A percentile compares a stretch with the other conserved stretches of the same genome.
These are phyloP conservation scores for Thalassiosira mediterranea DNA, from an alignment of 352 stramenopile species.

Conservation along the genomic window DNA sequence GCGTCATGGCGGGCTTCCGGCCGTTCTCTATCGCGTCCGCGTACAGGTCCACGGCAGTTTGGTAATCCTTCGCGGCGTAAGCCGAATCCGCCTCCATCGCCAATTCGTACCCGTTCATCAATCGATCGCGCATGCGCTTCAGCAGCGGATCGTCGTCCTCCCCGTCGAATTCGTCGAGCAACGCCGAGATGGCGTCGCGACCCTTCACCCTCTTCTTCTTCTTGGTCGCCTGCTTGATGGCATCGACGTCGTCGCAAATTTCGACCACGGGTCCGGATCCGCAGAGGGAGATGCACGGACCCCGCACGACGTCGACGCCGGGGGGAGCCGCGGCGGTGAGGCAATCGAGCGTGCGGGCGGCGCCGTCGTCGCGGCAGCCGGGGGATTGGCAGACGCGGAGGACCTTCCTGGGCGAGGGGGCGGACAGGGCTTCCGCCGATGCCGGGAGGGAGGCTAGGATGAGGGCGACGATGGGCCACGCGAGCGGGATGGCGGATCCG, in stretches of 20 bases:
- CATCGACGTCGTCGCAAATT: slow-evolving; percentile 2
- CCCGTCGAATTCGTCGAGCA: slow-evolving; percentile 31
- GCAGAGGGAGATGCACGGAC: slow-evolving; percentile 45
- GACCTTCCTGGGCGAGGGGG: slow-evolving; percentile 5
- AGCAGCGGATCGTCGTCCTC: slow-evolving; percentile 12
- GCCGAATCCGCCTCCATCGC: slow-evolving; percentile 24
- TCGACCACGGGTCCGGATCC: slow-evolving; percentile 60
- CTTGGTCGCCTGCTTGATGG: slow-evolving; percentile 4
- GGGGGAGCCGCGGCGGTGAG: slow-evolving; percentile 50
- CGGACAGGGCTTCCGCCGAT: not conserved
- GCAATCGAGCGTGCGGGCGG: slow-evolving; percentile 27
- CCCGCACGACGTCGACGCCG: slow-evolving; percentile 19
- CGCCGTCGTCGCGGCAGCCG: slow-evolving; percentile 59
- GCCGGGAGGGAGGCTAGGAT: too few species aligned
- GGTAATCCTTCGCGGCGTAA: slow-evolving; percentile 41
- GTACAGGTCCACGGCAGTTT: slow-evolving; percentile 43
- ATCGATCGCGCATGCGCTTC: slow-evolving; percentile 18
- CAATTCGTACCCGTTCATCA: slow-evolving; percentile 46
- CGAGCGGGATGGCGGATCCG: too few species aligned
- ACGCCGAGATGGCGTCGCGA: slow-evolving; percentile 12
- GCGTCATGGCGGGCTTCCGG: slow-evolving; percentile 36
- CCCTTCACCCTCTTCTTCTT: slow-evolving; percentile 40
- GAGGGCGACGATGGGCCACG: too few species aligned
- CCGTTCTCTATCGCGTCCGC: slow-evolving; percentile 45
- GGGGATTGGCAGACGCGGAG: slow-evolving; percentile 57